Evolutionary conservation across 495 filamentous ascomycete species (phyloP), one percentile per base, ranked within the genome.

Genomic region (Aspergillus biplanus): DNA sequence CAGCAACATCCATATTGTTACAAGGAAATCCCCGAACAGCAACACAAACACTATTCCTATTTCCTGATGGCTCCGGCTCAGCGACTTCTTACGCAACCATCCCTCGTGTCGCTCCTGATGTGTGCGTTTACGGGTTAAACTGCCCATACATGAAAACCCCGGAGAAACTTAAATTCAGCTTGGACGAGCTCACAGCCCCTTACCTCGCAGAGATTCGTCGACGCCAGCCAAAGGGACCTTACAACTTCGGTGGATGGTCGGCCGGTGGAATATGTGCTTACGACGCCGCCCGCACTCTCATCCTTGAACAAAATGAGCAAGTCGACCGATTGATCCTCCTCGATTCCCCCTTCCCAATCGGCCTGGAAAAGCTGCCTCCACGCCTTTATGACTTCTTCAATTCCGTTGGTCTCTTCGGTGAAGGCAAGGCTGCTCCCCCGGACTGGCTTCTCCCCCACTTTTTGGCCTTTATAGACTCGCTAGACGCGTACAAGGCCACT

Each of bases 221-320:
- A 62, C 87, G 90, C 35, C 82, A 92, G 76, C 86, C 93, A 0
- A 83, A 87, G 49, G 92, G 92, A 1, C 87, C 87, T 5, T 89
- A 89, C 73, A 79, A 83, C 68, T 74, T 89, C 44, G 86, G 86
- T 56, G 89, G 83, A 15, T 97, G 93, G 93, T 92, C 89, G 21
- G 92, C 92, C 8, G 93, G 93, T 55, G 93, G 93, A 47, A 91
- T 95, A 37, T 88, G 93, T 65, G 92, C 92, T 31, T 97, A 91
- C 70, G 92, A 96, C 69, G 89, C 91, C 27, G 86, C 87, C 33
- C 86, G 86, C 58, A 88, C 92, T 64, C 80, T 96, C 8, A 83
- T 88, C 65, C 81, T 88, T 65, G 82, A 86, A 52, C 80, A 82
- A 16, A 87, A 87, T 31, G 89, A 94, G 35, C 69, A 67, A 42